Conservation (phyloP, 768 basidiomycete genomes). For the Pholiota molesta region DNA sequence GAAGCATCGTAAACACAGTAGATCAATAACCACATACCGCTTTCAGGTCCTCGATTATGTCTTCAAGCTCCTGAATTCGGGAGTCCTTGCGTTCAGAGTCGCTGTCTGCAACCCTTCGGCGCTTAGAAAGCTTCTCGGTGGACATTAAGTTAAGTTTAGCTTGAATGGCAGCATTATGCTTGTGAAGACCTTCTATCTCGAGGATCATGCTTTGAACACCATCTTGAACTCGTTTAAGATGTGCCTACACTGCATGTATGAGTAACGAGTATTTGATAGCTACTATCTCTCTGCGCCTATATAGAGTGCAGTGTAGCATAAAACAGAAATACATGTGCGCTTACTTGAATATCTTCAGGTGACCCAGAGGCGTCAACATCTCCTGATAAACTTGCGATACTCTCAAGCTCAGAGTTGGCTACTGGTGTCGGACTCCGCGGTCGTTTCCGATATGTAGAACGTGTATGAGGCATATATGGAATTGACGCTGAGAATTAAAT, state of each 20-base stretch:
- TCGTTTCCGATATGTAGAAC: neutral
- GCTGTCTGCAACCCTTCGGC: neutral
- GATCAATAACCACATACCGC: neutral
- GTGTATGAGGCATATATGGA: neutral
- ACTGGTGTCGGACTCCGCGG: neutral
- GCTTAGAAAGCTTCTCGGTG: neutral
- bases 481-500: neutral
- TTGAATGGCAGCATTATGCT: constrained; percentile 19
- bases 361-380: neutral
- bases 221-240: constrained; percentile 18
- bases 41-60: neutral
- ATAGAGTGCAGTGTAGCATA: no score
- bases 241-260: constrained; percentile 9
- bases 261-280: neutral
- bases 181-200: constrained; percentile 18
- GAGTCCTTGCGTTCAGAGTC: neutral
- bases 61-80: neutral
- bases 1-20: neutral
- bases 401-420: neutral
- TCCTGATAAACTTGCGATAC: neutral
- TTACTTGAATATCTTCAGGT: neutral
- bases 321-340: neutral
- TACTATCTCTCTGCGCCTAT: no score
- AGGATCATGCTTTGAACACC: constrained; percentile 17
- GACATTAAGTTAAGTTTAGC: constrained; percentile 6